These are phyloP conservation scores for Leptomonas pyrrhocoris DNA, from an alignment of 208 protist species.

Conservation along the genomic window DNA sequence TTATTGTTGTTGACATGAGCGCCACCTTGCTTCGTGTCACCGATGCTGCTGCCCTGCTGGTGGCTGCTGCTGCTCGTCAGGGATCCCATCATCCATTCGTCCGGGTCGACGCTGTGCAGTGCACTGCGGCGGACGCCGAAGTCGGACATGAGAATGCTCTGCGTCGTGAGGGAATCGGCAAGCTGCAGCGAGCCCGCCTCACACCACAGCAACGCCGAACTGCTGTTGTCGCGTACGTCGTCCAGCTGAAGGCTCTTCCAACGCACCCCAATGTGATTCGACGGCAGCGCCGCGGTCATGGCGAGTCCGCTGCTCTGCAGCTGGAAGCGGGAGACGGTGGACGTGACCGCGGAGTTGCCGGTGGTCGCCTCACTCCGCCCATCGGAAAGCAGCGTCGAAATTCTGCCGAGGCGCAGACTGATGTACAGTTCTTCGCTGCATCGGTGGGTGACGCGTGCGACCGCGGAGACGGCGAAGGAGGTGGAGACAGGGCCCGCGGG, in stretches of 20 bases:
- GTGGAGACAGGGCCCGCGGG: neutral
- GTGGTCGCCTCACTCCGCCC: neutral
- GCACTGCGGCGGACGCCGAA: constrained; percentile 49
- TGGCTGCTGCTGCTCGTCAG: constrained; percentile 7
- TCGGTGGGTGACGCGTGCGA: constrained; percentile 5
- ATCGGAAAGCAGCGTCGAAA: constrained; percentile 34
- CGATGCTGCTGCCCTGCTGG: constrained; percentile 1
- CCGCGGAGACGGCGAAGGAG: constrained; percentile 15
- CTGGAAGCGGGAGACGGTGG: constrained; percentile 22
- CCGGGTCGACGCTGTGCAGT: constrained; percentile 19
- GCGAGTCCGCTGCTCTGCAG: constrained; percentile 27
- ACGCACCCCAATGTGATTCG: constrained; percentile 37
- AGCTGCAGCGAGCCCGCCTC: constrained; percentile 61
- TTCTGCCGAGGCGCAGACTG: constrained; percentile 26
- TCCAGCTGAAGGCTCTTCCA: constrained; percentile 71
- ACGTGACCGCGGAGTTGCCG: constrained; percentile 5
- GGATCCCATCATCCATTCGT: constrained; percentile 22
- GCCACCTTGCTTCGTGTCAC: constrained; percentile 1
- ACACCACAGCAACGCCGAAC: constrained; percentile 58
- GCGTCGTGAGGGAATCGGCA: constrained; percentile 59
- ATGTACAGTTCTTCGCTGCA: constrained; percentile 20
- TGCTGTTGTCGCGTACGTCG: constrained; percentile 49
- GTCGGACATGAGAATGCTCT: constrained; percentile 44
- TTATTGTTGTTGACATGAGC: neutral
- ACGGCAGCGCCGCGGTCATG: constrained; percentile 23